Percentiles rank a stretch among this genome's conserved stretches.
Evolutionary conservation across 352 stramenopile species (phyloP).

Genomic region (Aphanomyces euteiches): DNA sequence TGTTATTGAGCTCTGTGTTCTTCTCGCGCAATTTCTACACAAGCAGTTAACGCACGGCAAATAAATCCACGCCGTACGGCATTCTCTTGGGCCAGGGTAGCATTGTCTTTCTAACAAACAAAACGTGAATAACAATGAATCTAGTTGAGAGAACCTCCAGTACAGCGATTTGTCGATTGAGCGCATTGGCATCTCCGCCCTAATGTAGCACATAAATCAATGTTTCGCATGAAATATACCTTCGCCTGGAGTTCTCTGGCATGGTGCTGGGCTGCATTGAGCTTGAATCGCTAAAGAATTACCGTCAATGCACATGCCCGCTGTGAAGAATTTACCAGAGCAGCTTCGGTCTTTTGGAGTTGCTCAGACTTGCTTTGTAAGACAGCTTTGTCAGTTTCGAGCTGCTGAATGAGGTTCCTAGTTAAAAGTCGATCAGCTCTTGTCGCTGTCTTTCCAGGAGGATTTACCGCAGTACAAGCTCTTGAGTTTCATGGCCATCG

Average conservation of each 20-base stretch:
- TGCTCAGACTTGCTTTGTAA: conserved; percentile 57
- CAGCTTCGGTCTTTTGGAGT: conserved; percentile 53
- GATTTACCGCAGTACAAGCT: neutral
- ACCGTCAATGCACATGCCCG: neutral
- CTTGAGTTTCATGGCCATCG: conserved; percentile 1
- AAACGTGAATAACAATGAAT: neutral
- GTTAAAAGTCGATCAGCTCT: conserved; percentile 33
- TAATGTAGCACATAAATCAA: neutral
- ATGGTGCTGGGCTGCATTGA: conserved; percentile 13
- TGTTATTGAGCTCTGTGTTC: conserved; percentile 16
- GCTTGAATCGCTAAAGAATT: conserved; percentile 1
- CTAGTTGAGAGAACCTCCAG: neutral
- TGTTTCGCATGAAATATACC: conserved; percentile 12
- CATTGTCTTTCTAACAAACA: neutral
- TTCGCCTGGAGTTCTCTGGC: conserved; percentile 15
- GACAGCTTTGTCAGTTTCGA: conserved; percentile 70
- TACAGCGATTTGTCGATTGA: conserved; percentile 10
- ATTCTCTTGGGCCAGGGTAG: conserved; percentile 1
- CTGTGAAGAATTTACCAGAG: conserved; percentile 8
- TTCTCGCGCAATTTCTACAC: conserved; percentile 9
- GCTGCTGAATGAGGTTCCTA: conserved; percentile 39
- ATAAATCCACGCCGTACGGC: neutral
- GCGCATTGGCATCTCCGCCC: neutral
- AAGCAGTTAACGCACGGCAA: neutral
- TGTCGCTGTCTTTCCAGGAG: conserved; percentile 13